Evolutionary conservation across 345 rosid species (phyloP).

Genomic region (Triadica sebifera): DNA sequence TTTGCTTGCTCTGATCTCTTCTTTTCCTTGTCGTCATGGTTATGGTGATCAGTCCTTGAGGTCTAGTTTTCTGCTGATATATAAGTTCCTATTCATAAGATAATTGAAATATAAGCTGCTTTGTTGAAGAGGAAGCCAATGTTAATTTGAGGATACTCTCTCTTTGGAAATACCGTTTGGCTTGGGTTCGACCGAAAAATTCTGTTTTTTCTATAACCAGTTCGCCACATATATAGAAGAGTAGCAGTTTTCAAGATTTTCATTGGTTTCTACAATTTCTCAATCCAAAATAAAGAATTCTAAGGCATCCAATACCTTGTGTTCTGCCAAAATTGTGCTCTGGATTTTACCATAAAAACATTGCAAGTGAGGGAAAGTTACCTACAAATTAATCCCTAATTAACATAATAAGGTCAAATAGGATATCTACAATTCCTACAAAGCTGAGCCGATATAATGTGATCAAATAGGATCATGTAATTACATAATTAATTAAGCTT

Average conservation of each 20-base stretch:
- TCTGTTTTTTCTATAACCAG: background rate
- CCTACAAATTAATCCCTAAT: background rate
- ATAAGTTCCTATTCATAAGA: background rate
- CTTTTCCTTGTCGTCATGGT: slow-evolving; percentile 22
- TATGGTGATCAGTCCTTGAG: background rate
- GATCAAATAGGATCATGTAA: too few species aligned
- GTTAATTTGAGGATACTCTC: background rate
- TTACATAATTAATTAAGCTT: too few species aligned
- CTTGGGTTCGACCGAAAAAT: slow-evolving; percentile 6
- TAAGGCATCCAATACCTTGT: background rate
- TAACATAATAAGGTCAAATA: background rate
- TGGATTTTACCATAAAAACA: slow-evolving; percentile 5
- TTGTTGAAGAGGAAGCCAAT: background rate
- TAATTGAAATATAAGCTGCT: too few species aligned
- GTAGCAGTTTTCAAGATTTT: background rate
- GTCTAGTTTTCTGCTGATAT: background rate
- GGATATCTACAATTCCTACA: background rate
- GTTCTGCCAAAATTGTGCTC: background rate
- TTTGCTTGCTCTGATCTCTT: slow-evolving; percentile 25
- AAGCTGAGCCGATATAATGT: too few species aligned
- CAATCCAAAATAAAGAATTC: background rate
- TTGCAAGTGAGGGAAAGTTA: background rate
- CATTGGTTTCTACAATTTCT: background rate
- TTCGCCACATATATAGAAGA: slow-evolving; percentile 3
- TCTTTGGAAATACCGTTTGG: background rate